Evolutionary conservation across 2,329 filamentous ascomycete genomes (phyloP).

Genomic region (Dactylellina cionopaga): DNA sequence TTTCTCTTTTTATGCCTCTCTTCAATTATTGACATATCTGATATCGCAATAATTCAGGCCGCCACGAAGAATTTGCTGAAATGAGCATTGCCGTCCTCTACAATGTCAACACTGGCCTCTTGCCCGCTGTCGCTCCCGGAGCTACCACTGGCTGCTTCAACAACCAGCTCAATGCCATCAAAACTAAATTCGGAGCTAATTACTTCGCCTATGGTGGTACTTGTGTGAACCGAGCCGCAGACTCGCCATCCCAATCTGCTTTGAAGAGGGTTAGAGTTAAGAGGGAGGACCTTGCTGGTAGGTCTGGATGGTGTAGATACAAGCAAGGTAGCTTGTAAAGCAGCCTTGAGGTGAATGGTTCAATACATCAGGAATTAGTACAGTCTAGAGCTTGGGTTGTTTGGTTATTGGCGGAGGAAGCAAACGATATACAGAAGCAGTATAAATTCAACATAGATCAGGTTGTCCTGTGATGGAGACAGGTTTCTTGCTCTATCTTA

Average conservation of each 20-base stretch:
- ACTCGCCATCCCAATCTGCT: constrained; percentile 19
- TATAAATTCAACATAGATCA: too few relatives aligned
- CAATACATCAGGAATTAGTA: too few relatives aligned
- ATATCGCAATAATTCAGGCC: neutral
- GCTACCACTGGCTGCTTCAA: constrained; percentile 38
- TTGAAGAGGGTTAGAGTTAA: constrained; percentile 21
- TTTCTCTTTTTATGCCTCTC: neutral
- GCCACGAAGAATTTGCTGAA: constrained; percentile 42
- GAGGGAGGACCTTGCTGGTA: constrained; percentile 25
- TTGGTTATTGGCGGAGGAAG: too few relatives aligned
- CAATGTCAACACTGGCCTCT: constrained; percentile 26
- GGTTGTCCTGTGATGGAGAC: too few relatives aligned
- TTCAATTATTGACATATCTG: neutral
- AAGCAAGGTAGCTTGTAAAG: constrained; percentile 13
- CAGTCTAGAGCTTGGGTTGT: too few relatives aligned
- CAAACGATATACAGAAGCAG: too few relatives aligned
- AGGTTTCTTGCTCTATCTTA: too few relatives aligned
- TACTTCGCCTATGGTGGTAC: constrained; percentile 33
- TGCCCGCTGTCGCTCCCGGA: constrained; percentile 22
- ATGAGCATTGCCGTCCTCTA: constrained; percentile 35
- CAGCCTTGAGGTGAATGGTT: neutral
- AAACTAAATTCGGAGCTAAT: constrained; percentile 21
- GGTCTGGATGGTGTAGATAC: constrained; percentile 26
- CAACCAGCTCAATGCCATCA: constrained; percentile 34
- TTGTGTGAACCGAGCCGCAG: constrained; percentile 21